Percentiles rank a stretch among this genome's conserved stretches.
Evolutionary conservation across 1,284 basidiomycete species (phyloP).

Genomic region (Puccinia coronata): DNA sequence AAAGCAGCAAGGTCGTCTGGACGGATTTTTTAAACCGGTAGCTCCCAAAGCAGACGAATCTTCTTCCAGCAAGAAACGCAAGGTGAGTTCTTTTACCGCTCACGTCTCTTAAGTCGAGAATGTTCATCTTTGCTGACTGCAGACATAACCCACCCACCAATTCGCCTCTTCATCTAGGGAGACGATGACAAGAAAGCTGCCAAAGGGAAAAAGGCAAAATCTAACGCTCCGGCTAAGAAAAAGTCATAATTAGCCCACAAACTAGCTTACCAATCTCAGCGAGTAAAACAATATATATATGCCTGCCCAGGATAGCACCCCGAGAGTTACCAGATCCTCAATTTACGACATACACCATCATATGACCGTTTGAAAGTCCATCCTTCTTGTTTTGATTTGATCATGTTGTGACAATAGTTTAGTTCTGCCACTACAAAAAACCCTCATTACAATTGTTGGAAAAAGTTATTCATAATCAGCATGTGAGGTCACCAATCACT

Average conservation of each 20-base stretch:
- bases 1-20: constrained; percentile 94
- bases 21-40: constrained; percentile 84
- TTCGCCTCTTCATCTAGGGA: background rate
- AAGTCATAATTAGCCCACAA: background rate
- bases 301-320: no score
- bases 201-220: constrained; percentile 23
- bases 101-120: background rate
- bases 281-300: no score
- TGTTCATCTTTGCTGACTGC: background rate
- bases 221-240: background rate
- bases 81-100: constrained; percentile 17
- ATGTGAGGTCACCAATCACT: no score
- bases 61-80: constrained; percentile 46
- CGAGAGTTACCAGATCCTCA: no score
- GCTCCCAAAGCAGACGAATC: constrained; percentile 50
- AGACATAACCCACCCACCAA: background rate
- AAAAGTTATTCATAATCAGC: no score
- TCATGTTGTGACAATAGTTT: background rate
- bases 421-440: background rate
- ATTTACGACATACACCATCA: background rate
- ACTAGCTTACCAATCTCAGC: no score
- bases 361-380: background rate
- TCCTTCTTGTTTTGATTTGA: background rate
- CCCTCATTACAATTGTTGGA: no score
- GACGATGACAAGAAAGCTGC: constrained; percentile 22